Evolutionary conservation across 169 alveolate genomes (phyloP).

Genomic region (Plasmodium yoelii): DNA sequence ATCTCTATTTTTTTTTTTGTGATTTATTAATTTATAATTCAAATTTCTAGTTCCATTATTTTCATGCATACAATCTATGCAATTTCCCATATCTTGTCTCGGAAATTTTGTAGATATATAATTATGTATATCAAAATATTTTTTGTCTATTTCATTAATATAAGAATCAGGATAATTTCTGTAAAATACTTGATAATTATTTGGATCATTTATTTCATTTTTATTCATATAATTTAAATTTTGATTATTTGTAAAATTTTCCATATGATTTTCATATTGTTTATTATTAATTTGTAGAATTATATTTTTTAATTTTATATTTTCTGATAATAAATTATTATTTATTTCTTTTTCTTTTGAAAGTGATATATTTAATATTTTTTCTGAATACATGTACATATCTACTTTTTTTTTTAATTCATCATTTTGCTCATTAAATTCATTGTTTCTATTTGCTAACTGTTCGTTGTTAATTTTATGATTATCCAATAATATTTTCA

Average conservation of each 20-base stretch:
- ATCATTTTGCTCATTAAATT: slow-evolving; percentile 21
- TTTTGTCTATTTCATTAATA: not conserved
- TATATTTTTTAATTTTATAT: slow-evolving; percentile 43
- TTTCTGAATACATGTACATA: slow-evolving; percentile 1
- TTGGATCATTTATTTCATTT: not conserved
- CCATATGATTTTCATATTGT: not conserved
- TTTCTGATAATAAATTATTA: slow-evolving; percentile 32
- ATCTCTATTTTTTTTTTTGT: not conserved
- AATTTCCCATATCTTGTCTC: not conserved
- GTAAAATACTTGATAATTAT: not conserved
- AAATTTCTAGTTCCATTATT: not conserved
- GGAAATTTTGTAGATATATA: not conserved
- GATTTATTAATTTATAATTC: no score
- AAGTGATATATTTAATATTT: slow-evolving; percentile 21
- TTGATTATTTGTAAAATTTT: not conserved
- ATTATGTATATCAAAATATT: not conserved
- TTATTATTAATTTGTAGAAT: slow-evolving; percentile 5
- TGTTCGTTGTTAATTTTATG: slow-evolving; percentile 5
- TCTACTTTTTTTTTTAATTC: slow-evolving; percentile 52
- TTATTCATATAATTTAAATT: not conserved
- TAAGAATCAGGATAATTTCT: not conserved
- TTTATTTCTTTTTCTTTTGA: slow-evolving; percentile 59
- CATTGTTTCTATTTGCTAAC: slow-evolving; percentile 12
- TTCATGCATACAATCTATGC: not conserved
- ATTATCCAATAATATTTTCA: slow-evolving; percentile 34